A percentile compares a stretch with the other conserved stretches of the same genome.
These are phyloP conservation scores for Trichoderma simmonsii DNA, from an alignment of 2,329 filamentous ascomycete genomes.

Conservation along the genomic window DNA sequence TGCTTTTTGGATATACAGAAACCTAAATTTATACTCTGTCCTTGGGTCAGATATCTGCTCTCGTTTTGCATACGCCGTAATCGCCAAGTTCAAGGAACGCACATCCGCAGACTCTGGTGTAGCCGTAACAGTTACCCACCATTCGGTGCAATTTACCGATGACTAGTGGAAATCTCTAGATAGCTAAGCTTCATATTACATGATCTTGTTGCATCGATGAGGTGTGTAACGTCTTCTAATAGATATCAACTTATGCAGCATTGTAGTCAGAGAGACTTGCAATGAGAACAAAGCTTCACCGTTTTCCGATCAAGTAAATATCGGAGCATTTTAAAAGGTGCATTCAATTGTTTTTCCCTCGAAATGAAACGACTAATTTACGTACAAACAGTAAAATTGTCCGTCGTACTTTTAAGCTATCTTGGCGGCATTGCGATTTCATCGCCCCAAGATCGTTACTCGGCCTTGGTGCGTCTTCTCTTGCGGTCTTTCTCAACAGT, in stretches of 20 bases:
- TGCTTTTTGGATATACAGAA: too few species aligned
- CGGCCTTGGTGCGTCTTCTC: constrained; percentile 13
- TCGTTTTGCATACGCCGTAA: too few species aligned
- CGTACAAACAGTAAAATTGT: neutral
- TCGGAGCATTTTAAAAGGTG: neutral
- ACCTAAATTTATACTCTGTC: too few species aligned
- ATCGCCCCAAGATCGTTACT: neutral
- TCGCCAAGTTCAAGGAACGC: too few species aligned
- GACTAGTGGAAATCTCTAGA: too few species aligned
- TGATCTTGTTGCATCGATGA: too few species aligned
- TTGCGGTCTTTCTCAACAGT: constrained; percentile 34
- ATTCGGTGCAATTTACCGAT: too few species aligned
- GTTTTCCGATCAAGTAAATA: accelerated
- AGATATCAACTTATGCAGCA: neutral
- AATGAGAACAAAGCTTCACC: neutral
- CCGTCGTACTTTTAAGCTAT: neutral
- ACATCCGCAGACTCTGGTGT: too few species aligned
- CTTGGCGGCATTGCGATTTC: neutral
- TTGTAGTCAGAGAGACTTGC: neutral
- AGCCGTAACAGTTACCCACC: too few species aligned
- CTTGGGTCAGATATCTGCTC: too few species aligned
- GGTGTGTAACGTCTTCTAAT: too few species aligned
- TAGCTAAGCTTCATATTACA: too few species aligned
- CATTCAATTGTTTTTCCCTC: neutral
- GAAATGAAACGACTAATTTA: neutral